These are phyloP conservation scores for Aurinia saxatilis DNA, from an alignment of 345 rosid genomes.

Conservation along the genomic window DNA sequence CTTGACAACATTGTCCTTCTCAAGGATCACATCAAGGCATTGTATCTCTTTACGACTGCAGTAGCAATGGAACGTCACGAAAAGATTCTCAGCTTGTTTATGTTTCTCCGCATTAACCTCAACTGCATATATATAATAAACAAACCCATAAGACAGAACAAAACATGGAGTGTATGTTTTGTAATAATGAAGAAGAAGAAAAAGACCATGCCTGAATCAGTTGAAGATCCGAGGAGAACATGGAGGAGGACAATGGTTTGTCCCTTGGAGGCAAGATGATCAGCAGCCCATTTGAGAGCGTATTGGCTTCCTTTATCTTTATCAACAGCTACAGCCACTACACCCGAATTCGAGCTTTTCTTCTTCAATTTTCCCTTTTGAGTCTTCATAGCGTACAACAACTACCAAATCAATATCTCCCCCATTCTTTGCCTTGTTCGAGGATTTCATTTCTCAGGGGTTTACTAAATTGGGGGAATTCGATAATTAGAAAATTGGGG, in stretches of 20 bases:
- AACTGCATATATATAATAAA: neutral
- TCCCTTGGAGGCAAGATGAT: constrained; percentile 59
- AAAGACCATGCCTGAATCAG: constrained; percentile 18
- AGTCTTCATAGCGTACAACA: constrained; percentile 19
- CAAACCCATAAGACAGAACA: neutral
- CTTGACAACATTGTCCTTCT: constrained; percentile 56
- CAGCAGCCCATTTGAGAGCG: constrained; percentile 81
- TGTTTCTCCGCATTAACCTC: constrained; percentile 27
- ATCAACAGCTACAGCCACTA: constrained; percentile 75
- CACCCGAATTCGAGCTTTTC: constrained; percentile 31
- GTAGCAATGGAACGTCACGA: constrained; percentile 76
- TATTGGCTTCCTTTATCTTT: constrained; percentile 74
- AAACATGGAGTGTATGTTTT: too few species aligned
- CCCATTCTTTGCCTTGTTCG: neutral
- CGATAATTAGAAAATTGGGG: too few species aligned
- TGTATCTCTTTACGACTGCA: constrained; percentile 87
- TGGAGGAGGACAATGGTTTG: constrained; percentile 69
- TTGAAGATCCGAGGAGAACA: constrained; percentile 34
- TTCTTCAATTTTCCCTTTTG: constrained; percentile 35
- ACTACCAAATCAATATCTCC: constrained; percentile 1
- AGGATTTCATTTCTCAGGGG: neutral
- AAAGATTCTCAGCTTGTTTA: constrained; percentile 48
- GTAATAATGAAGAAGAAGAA: neutral
- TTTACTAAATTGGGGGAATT: too few species aligned
- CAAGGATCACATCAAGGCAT: constrained; percentile 56